Evolutionary conservation across 2,329 filamentous ascomycete species (phyloP).

Genomic region (Raffaelea deltoideospora): DNA sequence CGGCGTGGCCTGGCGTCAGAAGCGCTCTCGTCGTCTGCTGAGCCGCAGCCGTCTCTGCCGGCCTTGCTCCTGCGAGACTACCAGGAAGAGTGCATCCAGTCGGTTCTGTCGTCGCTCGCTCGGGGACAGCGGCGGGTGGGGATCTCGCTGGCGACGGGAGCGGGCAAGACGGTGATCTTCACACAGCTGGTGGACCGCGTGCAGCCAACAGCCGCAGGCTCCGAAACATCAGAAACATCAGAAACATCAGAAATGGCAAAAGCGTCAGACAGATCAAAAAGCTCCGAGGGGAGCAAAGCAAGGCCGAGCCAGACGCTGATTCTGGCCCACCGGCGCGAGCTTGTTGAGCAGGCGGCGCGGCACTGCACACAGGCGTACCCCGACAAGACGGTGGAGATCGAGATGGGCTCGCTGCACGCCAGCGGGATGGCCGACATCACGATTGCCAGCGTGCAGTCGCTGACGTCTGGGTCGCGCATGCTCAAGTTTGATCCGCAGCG

Average conservation of each 20-base stretch:
- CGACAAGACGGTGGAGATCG: slow-evolving; percentile 66
- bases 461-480: slow-evolving; percentile 64
- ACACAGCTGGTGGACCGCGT: slow-evolving; percentile 83
- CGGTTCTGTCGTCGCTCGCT: slow-evolving; percentile 54
- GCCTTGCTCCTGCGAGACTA: slow-evolving; percentile 68
- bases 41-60: neutral
- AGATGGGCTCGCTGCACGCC: slow-evolving; percentile 71
- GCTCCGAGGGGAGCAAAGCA: no score
- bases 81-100: slow-evolving; percentile 81
- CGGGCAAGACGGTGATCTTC: slow-evolving; percentile 92
- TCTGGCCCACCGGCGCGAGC: slow-evolving; percentile 78
- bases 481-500: slow-evolving; percentile 60
- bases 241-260: no score
- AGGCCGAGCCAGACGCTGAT: slow-evolving; percentile 77
- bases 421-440: slow-evolving; percentile 81
- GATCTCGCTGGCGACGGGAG: slow-evolving; percentile 73
- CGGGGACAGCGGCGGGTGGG: slow-evolving; percentile 66
- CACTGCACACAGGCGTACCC: slow-evolving; percentile 78
- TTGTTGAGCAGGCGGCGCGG: slow-evolving; percentile 82
- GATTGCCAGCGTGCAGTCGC: slow-evolving; percentile 75
- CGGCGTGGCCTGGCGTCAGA: no score
- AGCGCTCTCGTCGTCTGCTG: no score
- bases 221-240: no score
- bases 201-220: slow-evolving; percentile 30
- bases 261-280: no score